Evolutionary conservation across 768 basidiomycete species (phyloP).

Genomic region (Leccinum ochraceum): DNA sequence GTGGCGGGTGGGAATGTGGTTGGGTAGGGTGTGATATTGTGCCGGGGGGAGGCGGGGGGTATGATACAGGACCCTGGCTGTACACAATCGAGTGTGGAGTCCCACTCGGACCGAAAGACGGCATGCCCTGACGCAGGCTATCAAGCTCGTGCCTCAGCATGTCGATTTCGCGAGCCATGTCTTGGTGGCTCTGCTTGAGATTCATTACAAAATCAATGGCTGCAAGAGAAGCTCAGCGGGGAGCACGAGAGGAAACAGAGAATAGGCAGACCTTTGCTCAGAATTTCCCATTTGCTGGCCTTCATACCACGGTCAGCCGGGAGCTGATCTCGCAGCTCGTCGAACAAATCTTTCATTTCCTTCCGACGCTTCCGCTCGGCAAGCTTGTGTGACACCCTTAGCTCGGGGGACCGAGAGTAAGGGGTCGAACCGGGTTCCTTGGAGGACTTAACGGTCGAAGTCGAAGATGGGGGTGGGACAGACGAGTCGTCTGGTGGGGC

Average conservation of each 20-base stretch:
- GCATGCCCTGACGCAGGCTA: conserved; percentile 56
- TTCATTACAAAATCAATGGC: conserved; percentile 88
- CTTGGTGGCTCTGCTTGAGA: conserved; percentile 75
- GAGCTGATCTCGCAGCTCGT: conserved; percentile 90
- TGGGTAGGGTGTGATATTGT: conserved; percentile 44
- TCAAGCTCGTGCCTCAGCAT: conserved; percentile 76
- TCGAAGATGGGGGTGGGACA: conserved; percentile 36
- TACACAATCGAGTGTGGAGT: conserved; percentile 54
- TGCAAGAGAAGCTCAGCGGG: conserved; percentile 28
- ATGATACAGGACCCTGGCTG: conserved; percentile 48
- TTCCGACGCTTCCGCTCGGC: conserved; percentile 96
- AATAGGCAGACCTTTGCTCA: conserved; percentile 78
- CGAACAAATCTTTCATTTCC: conserved; percentile 99
- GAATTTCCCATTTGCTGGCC: conserved; percentile 98
- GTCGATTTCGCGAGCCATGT: conserved; percentile 79
- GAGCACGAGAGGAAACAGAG: background rate
- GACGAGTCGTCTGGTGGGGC: conserved; percentile 43
- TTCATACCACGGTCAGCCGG: conserved; percentile 95
- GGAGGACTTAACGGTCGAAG: conserved; percentile 36
- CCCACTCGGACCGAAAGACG: conserved; percentile 50
- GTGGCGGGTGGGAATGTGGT: conserved; percentile 34
- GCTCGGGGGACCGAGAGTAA: conserved; percentile 93
- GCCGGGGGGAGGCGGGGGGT: conserved; percentile 47
- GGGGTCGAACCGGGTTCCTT: conserved; percentile 67
- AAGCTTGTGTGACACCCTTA: conserved; percentile 94